Evolutionary conservation across 164 flowering plant species (phyloP), one percentile per base, ranked within the genome.

Genomic region (Stephania japonica): DNA sequence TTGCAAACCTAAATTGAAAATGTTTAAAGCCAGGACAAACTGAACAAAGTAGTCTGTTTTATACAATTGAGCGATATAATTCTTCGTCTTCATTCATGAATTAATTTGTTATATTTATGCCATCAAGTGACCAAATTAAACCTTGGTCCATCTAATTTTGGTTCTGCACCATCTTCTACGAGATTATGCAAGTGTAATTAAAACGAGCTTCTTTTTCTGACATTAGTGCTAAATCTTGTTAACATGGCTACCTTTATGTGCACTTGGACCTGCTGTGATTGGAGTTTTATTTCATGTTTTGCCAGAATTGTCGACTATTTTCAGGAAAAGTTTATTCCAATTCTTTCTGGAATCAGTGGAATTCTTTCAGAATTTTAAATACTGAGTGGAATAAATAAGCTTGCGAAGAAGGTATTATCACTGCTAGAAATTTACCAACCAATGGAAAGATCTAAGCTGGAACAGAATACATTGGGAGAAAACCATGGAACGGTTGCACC

Each of bases 361-460:
- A 21, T 24, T 59, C 18, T 59, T 59, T 59, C 24, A 9, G 2
- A 59, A 59, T 5, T 19, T 19, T n/a, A 14, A 21, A 21, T n/a
- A 0, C 24, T 19, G 64, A 59, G 21, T 59, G 25, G 23, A 19
- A 59, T 59, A 18, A 56, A 16, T 19, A 16, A 9, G 53, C 53
- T 47, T 9, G 53, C 10, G 62, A 24, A 59, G 64, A 59, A 59
- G 3, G n/a, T 24, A 19, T 59, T 24, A 19, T 59, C 23, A 19
- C 21, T 59, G 8, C 24, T 19, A 24, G 64, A 59, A 18, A 18
- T 19, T 50, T 68, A 81, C 72, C 79, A 41, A 8, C 9, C 43
- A 67, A 16, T 19, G 42, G 69, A 32, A 41, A 38, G 69, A n/a
- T 67, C 69, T 27, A 32, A n/a, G 11, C 47, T 42, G 23, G 44